Percentiles rank a stretch among this genome's conserved stretches.
phyloP scores from a whole-genome alignment of 2,329 filamentous ascomycete species.

The Cladosporium sp. region DNA sequence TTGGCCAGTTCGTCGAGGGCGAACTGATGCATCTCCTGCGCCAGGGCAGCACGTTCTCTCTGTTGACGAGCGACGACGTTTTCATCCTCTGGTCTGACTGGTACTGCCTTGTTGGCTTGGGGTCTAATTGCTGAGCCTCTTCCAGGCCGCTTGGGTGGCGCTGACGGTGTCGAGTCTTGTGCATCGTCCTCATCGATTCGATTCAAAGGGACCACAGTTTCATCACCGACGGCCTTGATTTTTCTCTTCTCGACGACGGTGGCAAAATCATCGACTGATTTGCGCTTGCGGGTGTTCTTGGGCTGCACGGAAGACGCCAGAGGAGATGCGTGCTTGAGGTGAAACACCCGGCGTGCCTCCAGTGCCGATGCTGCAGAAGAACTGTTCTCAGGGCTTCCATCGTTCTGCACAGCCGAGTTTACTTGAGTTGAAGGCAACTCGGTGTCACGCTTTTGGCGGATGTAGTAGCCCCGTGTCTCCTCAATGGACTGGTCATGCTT shows the following conservation, averaged over 20 bases:
- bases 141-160: conserved; percentile 29
- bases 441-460: conserved; percentile 8
- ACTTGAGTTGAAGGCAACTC: neutral
- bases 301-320: conserved; percentile 24
- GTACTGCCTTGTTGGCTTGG: neutral
- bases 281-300: conserved; percentile 21
- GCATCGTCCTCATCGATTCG: neutral
- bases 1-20: conserved; percentile 32
- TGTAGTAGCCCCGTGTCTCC: conserved; percentile 18
- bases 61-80: conserved; percentile 13
- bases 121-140: conserved; percentile 27
- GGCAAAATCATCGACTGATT: conserved; percentile 30
- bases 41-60: conserved; percentile 26
- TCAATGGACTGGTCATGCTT: conserved; percentile 23
- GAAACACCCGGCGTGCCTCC: conserved; percentile 28
- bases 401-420: neutral
- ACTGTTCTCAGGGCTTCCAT: neutral
- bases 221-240: conserved; percentile 22
- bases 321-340: conserved; percentile 26
- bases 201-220: neutral
- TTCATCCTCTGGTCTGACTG: neutral
- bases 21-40: conserved; percentile 33
- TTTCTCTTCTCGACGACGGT: conserved; percentile 34
- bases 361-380: neutral
- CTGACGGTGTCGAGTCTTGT: neutral